Conservation (phyloP, 441 rosid genomes). For the Geranium incanum region DNA sequence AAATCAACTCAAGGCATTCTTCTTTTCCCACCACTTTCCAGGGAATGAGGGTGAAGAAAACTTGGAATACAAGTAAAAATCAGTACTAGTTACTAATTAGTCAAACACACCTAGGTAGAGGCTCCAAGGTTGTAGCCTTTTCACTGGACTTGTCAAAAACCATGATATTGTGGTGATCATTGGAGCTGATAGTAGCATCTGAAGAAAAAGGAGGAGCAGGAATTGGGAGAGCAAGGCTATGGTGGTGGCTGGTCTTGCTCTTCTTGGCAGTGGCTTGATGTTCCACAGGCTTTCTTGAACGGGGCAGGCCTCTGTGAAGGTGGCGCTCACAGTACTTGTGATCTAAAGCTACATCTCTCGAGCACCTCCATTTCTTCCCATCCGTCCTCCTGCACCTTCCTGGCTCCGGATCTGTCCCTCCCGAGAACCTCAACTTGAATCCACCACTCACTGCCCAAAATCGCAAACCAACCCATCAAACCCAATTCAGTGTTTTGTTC, state of each 20-base stretch:
- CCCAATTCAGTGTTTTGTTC: no score
- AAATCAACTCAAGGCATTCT: no score
- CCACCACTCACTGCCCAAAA: conserved; percentile 16
- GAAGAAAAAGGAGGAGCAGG: neutral
- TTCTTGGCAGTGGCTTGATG: conserved; percentile 14
- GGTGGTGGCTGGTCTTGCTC: conserved; percentile 7
- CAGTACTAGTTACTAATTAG: neutral
- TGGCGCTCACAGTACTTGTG: conserved; percentile 28
- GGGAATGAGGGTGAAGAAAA: no score
- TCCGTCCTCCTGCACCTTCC: conserved; percentile 27
- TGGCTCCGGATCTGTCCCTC: conserved; percentile 24
- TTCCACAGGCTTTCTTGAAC: conserved; percentile 34
- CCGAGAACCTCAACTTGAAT: conserved; percentile 14
- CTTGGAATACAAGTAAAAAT: no score
- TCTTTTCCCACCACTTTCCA: no score
- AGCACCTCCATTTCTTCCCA: conserved; percentile 28
- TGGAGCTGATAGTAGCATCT: neutral
- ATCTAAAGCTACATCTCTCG: conserved; percentile 22
- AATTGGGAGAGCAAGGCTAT: neutral
- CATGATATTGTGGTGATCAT: neutral
- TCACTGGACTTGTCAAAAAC: neutral
- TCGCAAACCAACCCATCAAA: no score
- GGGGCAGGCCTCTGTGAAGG: conserved; percentile 26
- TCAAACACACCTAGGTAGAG: neutral
- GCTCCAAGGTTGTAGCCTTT: conserved; percentile 1